Evolutionary conservation across 1,284 basidiomycete genomes (phyloP).

Genomic region (Apiotrichum mycotoxinovorans): DNA sequence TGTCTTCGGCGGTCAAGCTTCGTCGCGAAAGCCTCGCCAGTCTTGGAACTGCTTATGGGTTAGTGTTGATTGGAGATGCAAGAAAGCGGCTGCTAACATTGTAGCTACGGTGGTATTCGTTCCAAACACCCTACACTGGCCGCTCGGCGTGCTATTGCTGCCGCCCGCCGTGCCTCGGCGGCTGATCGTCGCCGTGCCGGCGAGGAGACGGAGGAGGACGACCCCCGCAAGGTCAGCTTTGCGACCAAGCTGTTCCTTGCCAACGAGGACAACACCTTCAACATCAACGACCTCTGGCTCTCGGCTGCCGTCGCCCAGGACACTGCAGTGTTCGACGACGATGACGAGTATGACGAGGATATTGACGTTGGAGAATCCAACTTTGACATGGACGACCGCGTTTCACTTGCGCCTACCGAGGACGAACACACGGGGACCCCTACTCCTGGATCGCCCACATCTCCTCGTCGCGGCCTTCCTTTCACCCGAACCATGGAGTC

Average conservation of each 20-base stretch:
- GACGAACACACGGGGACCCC: conserved; percentile 1
- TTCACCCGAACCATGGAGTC: conserved; percentile 4
- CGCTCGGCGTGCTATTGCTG: conserved; percentile 45
- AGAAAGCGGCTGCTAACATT: conserved; percentile 18
- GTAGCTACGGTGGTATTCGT: conserved; percentile 49
- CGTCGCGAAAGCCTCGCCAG: conserved; percentile 41
- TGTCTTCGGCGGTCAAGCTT: not conserved
- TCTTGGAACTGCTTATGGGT: conserved; percentile 45
- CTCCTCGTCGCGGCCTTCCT: conserved; percentile 16
- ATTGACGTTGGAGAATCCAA: conserved; percentile 18
- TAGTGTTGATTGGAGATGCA: conserved; percentile 18
- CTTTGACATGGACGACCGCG: conserved; percentile 12
- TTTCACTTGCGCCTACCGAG: conserved; percentile 22
- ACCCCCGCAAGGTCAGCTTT: conserved; percentile 53
- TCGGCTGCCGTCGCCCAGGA: conserved; percentile 51
- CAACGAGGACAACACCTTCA: conserved; percentile 52
- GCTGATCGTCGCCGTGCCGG: conserved; percentile 26
- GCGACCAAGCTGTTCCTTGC: conserved; percentile 80
- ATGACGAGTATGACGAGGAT: conserved; percentile 38
- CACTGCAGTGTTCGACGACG: conserved; percentile 50
- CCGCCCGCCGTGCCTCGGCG: conserved; percentile 42
- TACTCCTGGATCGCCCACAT: conserved; percentile 6
- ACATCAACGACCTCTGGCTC: conserved; percentile 52
- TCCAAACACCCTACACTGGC: conserved; percentile 51
- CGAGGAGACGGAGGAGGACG: conserved; percentile 29